Base-by-base conservation (phyloP, 805 yeast species). In the Cyberlindnera lachancei region DNA sequence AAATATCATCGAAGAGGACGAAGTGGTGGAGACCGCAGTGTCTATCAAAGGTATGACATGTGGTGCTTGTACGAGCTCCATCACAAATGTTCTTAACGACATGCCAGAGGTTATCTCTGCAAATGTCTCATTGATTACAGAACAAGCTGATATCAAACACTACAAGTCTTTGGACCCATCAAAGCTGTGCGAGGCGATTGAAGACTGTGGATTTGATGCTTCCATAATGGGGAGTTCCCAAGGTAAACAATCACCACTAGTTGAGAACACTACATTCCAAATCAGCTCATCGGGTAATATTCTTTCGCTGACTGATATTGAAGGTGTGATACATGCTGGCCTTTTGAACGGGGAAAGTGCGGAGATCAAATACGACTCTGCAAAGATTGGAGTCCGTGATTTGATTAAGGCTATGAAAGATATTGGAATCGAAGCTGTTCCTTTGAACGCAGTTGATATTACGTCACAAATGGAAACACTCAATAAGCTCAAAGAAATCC, bases 141-240 rank as follows among this genome's bases (percentile, higher is more conserved):
- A 83, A 43, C 72, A 74, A 30, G 95, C 88, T 3, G 49, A 58
- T 13, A 69, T 85, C 3, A 52, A 49, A 8, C 87, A 79, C 49
- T 56, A 56, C 23, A 41, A 56, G 2, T 21, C 34, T 1, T 46
- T 66, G 2, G 33, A 38, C 50, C 2, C 57, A 32, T 4, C 60
- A 1, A 46, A 44, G 4, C 50, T 87, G 2, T 52, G 54, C 18
- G 73, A 70, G 15, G 58, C 74, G 3, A 69, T 88, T 12, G 94
- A 85, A 38, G 82, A 79, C 46, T 72, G 79, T 40, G 95, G 95
- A 6, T 84, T 81, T 48, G 87, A 75, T 27, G 75, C 75, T 7
- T 40, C 40, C 3, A 28, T 60, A 6, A 20, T 57, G 5, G 45
- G 46, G 7, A 42, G 39, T 3, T 2, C 23, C 2, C 30, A 27